phyloP scores from a whole-genome alignment of 345 rosid genomes.

The Eutrema japonicum region DNA sequence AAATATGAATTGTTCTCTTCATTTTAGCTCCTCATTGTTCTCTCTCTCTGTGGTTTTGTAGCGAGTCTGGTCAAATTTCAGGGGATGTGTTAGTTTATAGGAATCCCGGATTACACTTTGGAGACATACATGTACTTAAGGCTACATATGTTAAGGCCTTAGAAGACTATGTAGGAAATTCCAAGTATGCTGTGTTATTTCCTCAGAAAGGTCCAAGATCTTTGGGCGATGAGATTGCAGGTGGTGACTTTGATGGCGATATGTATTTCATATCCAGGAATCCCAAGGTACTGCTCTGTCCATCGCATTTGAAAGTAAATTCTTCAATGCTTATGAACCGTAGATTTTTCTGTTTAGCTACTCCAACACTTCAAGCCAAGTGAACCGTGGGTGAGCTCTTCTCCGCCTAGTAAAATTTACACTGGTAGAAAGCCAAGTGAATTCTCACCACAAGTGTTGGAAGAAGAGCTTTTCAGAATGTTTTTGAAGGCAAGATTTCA shows the following conservation, averaged over 20 bases:
- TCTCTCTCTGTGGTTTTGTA: conserved; percentile 30
- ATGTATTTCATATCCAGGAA: conserved; percentile 65
- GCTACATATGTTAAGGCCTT: conserved; percentile 61
- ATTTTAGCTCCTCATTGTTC: neutral
- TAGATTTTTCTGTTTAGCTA: conserved; percentile 49
- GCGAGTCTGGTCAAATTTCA: conserved; percentile 72
- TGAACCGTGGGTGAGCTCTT: conserved; percentile 57
- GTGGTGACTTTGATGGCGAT: conserved; percentile 86
- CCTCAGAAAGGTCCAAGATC: conserved; percentile 68
- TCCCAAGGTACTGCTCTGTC: conserved; percentile 55
- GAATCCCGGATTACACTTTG: conserved; percentile 81
- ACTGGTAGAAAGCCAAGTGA: conserved; percentile 45
- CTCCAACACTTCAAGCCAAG: conserved; percentile 57
- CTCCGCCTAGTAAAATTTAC: conserved; percentile 27
- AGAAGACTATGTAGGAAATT: conserved; percentile 59
- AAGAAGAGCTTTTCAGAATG: conserved; percentile 56
- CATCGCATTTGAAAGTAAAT: neutral
- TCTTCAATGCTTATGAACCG: conserved; percentile 6
- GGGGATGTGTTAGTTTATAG: conserved; percentile 79
- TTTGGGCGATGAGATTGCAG: conserved; percentile 78
- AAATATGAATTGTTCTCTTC: neutral
- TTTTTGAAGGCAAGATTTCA: conserved; percentile 60
- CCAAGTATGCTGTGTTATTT: conserved; percentile 78
- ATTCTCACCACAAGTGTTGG: conserved; percentile 52
- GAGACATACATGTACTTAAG: conserved; percentile 69